Evolutionary conservation across 2,329 filamentous ascomycete genomes (phyloP), one percentile per base, ranked within the genome.

Genomic region (Ampelomyces quisqualis): DNA sequence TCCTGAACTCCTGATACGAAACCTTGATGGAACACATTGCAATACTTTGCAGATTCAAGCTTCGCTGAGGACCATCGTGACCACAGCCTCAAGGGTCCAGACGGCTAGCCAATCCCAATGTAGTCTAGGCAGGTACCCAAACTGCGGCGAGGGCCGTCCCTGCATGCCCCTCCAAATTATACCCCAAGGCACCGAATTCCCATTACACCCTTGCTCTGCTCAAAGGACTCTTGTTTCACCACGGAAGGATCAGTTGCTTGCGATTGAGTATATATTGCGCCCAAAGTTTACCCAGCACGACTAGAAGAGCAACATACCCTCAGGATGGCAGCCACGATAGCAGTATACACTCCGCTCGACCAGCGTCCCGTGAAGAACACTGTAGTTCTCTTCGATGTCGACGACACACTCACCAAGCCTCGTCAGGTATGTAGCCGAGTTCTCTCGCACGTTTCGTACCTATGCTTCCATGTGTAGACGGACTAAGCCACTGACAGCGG

Each of bases 381-480:
- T 53, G 87, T 98, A 71, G 84, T 82, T 64, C 85, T 98, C 51
- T 98, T 98, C 72, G 93, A 98, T 72, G 93, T 98, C 46, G 93
- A 98, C 69, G 88, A 82, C 64, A 96, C 93, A 20, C 81, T 98
- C 57, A 93, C 90, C 11, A 86, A 83, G 28, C 84, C 93, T 31
- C 83, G 93, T 54, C 77, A 79, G 59, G 88, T 94, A 57, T 28
- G 54, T 45, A n/a, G n/a, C 17, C n/a, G 11, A 5, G 22, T 8
- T 14, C 11, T 11, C 17, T 19, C 9, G 8, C 19, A 5, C 11
- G 23, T 19, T 10, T n/a, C n/a, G n/a, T n/a, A n/a, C n/a, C n/a
- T n/a, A n/a, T n/a, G n/a, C n/a, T n/a, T n/a, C n/a, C n/a, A n/a
- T n/a, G n/a, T n/a, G 8, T 5, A 27, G 3, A 23, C 18, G 9